A percentile compares a stretch with the other conserved stretches of the same genome.
Evolutionary conservation across 78 protist genomes (phyloP).

Genomic region (Monosiga brevicollis): DNA sequence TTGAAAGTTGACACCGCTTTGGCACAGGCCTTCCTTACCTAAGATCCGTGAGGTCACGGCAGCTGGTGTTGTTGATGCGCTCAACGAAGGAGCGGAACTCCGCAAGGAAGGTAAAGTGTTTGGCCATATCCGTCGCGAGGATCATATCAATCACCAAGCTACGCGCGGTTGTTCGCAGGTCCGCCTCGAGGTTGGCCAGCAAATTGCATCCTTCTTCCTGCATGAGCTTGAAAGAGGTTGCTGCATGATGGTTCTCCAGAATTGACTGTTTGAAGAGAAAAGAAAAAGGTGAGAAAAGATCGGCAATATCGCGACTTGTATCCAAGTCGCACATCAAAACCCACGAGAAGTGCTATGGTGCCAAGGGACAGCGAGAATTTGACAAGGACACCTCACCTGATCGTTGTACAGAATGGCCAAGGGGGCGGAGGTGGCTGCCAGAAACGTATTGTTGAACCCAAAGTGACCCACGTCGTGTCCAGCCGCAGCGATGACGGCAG

Average conservation of each 20-base stretch:
- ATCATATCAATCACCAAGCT: constrained; percentile 7
- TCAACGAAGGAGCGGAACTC: neutral
- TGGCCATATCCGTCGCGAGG: neutral
- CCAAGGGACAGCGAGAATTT: neutral
- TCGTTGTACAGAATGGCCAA: constrained; percentile 67
- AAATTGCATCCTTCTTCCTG: neutral
- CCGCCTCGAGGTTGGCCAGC: neutral
- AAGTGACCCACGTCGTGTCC: constrained; percentile 82
- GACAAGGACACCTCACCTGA: neutral
- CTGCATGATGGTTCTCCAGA: constrained; percentile 64
- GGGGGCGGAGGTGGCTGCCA: constrained; percentile 38
- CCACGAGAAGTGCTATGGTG: neutral
- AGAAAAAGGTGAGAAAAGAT: neutral
- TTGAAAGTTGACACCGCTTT: too few species aligned
- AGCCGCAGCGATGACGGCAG: constrained; percentile 56
- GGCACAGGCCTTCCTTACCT: too few species aligned
- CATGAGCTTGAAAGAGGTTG: constrained; percentile 14
- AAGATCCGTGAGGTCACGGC: too few species aligned
- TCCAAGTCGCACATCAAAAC: neutral
- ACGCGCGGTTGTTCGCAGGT: neutral
- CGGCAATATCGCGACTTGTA: neutral
- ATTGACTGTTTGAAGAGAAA: constrained; percentile 21
- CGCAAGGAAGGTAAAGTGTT: neutral
- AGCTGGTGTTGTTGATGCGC: neutral
- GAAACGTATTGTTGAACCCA: constrained; percentile 69